A percentile compares a stretch with the other conserved stretches of the same genome.
These are phyloP conservation scores for Lachnellula subtilissima DNA, from an alignment of 2,329 filamentous ascomycete genomes.

Conservation along the genomic window DNA sequence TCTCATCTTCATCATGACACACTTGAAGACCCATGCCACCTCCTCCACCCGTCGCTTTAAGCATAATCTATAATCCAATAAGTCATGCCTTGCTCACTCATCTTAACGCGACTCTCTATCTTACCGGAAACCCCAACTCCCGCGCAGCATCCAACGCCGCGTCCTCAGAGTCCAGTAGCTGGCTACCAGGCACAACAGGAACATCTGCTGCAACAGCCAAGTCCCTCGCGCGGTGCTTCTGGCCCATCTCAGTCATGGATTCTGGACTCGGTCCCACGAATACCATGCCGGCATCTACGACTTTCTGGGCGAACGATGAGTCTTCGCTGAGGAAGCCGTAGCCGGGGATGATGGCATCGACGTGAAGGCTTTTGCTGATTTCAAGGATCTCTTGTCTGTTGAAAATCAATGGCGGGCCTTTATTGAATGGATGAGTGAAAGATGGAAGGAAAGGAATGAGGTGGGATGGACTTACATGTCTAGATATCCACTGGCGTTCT, in stretches of 20 bases:
- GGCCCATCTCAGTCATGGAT: constrained; percentile 15
- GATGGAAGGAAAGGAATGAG: not conserved
- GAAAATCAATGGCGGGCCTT: not conserved
- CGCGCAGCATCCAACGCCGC: constrained; percentile 29
- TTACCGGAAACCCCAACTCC: constrained; percentile 33
- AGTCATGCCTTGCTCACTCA: not conserved
- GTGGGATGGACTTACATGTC: constrained; percentile 3
- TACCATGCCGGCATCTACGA: constrained; percentile 48
- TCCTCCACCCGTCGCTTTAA: constrained; percentile 56
- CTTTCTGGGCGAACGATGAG: constrained; percentile 51
- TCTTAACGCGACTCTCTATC: constrained; percentile 8
- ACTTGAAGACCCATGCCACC: constrained; percentile 60
- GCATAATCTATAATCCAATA: constrained; percentile 34
- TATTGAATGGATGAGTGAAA: no score
- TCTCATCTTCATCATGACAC: constrained; percentile 43
- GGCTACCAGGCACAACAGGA: constrained; percentile 66
- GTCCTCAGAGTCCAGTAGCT: constrained; percentile 55
- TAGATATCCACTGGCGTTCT: constrained; percentile 12
- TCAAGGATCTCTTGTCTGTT: constrained; percentile 6
- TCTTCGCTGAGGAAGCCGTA: constrained; percentile 66
- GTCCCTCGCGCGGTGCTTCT: constrained; percentile 50
- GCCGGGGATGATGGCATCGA: constrained; percentile 58
- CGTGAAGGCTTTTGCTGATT: constrained; percentile 5
- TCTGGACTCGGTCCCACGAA: constrained; percentile 52
- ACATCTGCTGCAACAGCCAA: constrained; percentile 63